Percentiles rank a stretch among this genome's conserved stretches.
Evolutionary conservation across 495 filamentous ascomycete species (phyloP).

Genomic region (Xylaria palmicola): DNA sequence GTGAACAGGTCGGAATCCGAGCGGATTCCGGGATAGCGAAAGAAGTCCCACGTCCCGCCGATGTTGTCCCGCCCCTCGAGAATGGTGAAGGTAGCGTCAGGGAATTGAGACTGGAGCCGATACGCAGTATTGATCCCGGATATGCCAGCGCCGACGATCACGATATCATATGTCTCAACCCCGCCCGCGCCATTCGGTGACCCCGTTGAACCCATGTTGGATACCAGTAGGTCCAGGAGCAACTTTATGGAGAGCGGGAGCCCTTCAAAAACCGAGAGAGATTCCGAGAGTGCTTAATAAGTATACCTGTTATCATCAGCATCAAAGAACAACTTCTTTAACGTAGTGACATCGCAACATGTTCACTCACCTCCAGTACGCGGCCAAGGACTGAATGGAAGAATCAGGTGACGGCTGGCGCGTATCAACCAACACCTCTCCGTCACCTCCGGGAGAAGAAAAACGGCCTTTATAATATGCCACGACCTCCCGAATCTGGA

Average conservation of each 20-base stretch:
- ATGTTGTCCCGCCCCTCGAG: slow-evolving; percentile 60
- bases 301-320: too few relatives aligned
- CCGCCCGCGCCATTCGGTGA: not conserved
- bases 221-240: not conserved
- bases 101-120: slow-evolving; percentile 60
- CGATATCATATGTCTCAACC: slow-evolving; percentile 50
- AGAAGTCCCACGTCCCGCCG: slow-evolving; percentile 73
- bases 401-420: not conserved
- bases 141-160: slow-evolving; percentile 72
- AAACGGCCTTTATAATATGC: not conserved
- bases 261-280: too few relatives aligned
- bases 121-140: slow-evolving; percentile 76
- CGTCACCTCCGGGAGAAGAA: not conserved
- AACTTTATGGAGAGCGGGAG: not conserved
- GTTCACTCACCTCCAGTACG: not conserved
- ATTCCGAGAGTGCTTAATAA: too few relatives aligned
- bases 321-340: too few relatives aligned
- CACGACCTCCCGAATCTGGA: not conserved
- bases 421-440: too few relatives aligned
- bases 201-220: not conserved
- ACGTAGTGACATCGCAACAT: too few relatives aligned
- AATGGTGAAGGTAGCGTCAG: slow-evolving; percentile 56
- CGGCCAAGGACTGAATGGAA: not conserved
- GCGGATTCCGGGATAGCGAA: slow-evolving; percentile 68
- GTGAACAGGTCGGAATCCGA: slow-evolving; percentile 67